phyloP scores from a whole-genome alignment of 768 basidiomycete species.

The Dentipellis sp. region DNA sequence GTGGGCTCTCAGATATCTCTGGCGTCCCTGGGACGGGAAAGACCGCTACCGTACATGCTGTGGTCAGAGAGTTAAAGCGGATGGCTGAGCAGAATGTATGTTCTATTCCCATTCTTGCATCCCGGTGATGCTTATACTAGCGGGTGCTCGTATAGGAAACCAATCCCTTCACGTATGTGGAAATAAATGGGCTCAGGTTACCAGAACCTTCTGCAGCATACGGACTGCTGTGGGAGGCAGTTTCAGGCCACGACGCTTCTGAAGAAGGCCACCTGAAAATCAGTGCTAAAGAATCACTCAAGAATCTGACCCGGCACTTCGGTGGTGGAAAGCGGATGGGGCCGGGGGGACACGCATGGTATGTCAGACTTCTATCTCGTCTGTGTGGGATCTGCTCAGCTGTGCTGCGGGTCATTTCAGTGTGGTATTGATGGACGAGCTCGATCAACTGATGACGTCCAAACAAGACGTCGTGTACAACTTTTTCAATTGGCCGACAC shows the following conservation, averaged over 20 bases:
- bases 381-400: conserved; percentile 5
- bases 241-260: conserved; percentile 69
- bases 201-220: conserved; percentile 93
- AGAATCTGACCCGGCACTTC: conserved; percentile 72
- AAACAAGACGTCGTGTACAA: conserved; percentile 99
- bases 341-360: conserved; percentile 87
- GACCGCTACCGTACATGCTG: conserved; percentile 94
- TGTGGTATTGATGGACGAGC: conserved; percentile 96
- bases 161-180: conserved; percentile 91
- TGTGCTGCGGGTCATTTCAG: conserved; percentile 29
- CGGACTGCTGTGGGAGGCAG: conserved; percentile 82
- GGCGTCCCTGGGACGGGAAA: conserved; percentile 99
- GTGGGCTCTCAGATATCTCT: conserved; percentile 64
- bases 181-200: conserved; percentile 93
- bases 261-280: conserved; percentile 56
- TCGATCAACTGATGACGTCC: conserved; percentile 91
- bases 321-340: conserved; percentile 52
- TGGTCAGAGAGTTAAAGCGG: conserved; percentile 80
- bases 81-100: conserved; percentile 77
- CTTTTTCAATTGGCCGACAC: conserved; percentile 99
- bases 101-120: conserved; percentile 1
- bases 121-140: not conserved
- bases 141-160: conserved; percentile 52
- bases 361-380: conserved; percentile 18
- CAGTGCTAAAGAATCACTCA: conserved; percentile 75